A percentile compares a stretch with the other conserved stretches of the same genome.
Evolutionary conservation across 1,284 basidiomycete species (phyloP).

Genomic region (Tilletia caries): DNA sequence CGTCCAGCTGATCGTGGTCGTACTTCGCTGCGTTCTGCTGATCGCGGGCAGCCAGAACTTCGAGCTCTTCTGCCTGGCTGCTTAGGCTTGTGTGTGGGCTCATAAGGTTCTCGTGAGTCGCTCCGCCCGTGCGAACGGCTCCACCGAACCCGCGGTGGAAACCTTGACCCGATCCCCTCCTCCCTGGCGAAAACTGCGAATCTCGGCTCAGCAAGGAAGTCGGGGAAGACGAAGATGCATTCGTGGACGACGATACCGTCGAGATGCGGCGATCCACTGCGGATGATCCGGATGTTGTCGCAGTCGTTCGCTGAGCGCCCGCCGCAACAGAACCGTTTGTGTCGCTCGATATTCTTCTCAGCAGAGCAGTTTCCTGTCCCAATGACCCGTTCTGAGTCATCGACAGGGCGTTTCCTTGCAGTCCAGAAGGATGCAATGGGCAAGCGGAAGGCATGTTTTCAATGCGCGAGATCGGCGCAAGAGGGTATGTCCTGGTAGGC

Average conservation of each 20-base stretch:
- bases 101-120: neutral
- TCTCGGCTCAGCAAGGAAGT: slow-evolving; percentile 8
- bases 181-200: neutral
- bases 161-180: too few species aligned
- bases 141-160: too few species aligned
- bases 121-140: neutral
- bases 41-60: too few species aligned
- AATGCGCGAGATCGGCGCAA: slow-evolving; percentile 51
- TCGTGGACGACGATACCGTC: neutral
- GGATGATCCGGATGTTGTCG: neutral
- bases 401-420: too few species aligned
- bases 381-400: too few species aligned
- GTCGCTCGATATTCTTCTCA: too few species aligned
- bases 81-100: slow-evolving; percentile 5
- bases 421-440: neutral
- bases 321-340: neutral
- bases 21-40: too few species aligned
- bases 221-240: neutral
- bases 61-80: slow-evolving; percentile 2
- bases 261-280: neutral
- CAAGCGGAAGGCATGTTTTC: slow-evolving; percentile 21
- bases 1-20: too few species aligned
- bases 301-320: too few species aligned
- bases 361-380: too few species aligned
- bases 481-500: slow-evolving; percentile 29